These are phyloP conservation scores for Brettanomyces sp. DNA, from an alignment of 805 yeast species.

Conservation along the genomic window DNA sequence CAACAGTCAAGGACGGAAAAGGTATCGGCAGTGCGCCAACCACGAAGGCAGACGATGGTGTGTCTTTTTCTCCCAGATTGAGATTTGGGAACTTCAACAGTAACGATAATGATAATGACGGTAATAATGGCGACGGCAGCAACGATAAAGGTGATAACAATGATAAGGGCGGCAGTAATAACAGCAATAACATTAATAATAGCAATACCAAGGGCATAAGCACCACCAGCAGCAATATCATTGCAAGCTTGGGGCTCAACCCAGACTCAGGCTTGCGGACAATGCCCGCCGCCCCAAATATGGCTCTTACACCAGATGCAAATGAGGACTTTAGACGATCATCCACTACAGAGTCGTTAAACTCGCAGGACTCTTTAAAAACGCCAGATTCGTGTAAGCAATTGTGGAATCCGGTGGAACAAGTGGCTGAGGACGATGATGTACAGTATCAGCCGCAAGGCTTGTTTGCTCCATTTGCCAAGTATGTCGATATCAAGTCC, in stretches of 20 bases:
- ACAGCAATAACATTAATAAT: background rate
- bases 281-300: slow-evolving; percentile 10
- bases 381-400: slow-evolving; percentile 1
- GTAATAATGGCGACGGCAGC: background rate
- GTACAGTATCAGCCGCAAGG: slow-evolving; percentile 35
- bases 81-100: too few species aligned
- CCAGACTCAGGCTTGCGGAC: background rate
- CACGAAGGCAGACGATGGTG: background rate
- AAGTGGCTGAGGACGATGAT: too few species aligned
- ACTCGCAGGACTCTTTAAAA: background rate
- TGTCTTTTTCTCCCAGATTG: too few species aligned
- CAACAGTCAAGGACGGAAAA: background rate
- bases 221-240: background rate
- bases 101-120: background rate
- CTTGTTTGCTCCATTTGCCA: slow-evolving; percentile 73
- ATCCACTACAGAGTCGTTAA: slow-evolving; percentile 7
- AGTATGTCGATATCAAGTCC: slow-evolving; percentile 83
- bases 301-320: too few species aligned
- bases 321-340: too few species aligned
- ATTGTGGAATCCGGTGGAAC: background rate
- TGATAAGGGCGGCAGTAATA: background rate
- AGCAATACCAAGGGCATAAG: background rate
- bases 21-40: background rate
- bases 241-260: too few species aligned
- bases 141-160: background rate